A percentile compares a stretch with the other conserved stretches of the same genome.
phyloP scores from a whole-genome alignment of 2,329 filamentous ascomycete species.

The Mycosphaerella sp. region DNA sequence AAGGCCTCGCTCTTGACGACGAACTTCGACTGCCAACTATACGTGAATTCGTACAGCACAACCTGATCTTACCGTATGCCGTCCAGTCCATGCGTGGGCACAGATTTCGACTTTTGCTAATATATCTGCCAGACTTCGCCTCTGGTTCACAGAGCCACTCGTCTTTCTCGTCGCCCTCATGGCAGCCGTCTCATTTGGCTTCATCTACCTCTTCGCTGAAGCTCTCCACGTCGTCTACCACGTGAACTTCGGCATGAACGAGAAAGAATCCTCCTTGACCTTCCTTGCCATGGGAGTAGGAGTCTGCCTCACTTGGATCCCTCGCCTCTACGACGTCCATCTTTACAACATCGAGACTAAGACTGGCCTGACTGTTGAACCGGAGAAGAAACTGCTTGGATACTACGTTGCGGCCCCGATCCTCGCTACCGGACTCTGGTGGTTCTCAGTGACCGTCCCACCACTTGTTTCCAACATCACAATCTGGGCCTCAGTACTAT shows the following conservation, averaged over 20 bases:
- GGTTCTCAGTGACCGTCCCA: constrained; percentile 46
- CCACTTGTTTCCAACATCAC: constrained; percentile 33
- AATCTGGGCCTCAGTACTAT: constrained; percentile 21
- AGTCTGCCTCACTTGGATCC: constrained; percentile 39
- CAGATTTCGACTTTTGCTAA: neutral
- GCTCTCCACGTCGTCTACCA: constrained; percentile 39
- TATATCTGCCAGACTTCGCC: constrained; percentile 13
- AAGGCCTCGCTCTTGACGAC: constrained; percentile 33
- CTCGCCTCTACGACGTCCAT: constrained; percentile 40
- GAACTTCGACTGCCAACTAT: constrained; percentile 39
- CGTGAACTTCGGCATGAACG: constrained; percentile 29
- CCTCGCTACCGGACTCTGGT: constrained; percentile 42
- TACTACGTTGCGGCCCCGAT: constrained; percentile 43
- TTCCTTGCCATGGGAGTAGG: constrained; percentile 59
- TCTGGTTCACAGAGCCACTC: constrained; percentile 46
- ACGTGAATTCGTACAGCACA: constrained; percentile 19
- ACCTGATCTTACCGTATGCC: constrained; percentile 7
- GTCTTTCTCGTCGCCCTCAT: constrained; percentile 42
- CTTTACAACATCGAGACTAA: constrained; percentile 29
- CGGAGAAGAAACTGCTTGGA: constrained; percentile 47
- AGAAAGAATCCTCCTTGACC: constrained; percentile 43
- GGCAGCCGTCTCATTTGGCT: constrained; percentile 36
- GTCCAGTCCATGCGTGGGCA: neutral
- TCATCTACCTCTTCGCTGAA: constrained; percentile 47
- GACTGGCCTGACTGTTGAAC: constrained; percentile 28